A percentile compares a stretch with the other conserved stretches of the same genome.
Evolutionary conservation across 2,329 filamentous ascomycete species (phyloP).

Genomic region (Colletotrichum endophyticum): DNA sequence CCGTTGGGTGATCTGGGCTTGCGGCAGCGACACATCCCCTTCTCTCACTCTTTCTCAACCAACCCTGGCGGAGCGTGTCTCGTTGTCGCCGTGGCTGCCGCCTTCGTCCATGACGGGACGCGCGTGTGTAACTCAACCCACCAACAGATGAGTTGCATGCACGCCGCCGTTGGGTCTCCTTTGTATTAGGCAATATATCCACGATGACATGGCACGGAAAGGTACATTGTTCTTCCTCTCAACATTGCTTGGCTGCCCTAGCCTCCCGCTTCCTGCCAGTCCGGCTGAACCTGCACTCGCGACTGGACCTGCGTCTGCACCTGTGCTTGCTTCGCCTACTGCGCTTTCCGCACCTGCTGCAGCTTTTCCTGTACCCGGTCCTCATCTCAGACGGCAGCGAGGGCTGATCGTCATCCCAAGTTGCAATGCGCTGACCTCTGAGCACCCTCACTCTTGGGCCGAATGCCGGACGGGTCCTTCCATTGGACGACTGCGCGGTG

Average conservation of each 20-base stretch:
- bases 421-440: neutral
- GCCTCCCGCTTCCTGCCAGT: neutral
- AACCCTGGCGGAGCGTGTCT: neutral
- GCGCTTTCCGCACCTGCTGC: neutral
- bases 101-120: neutral
- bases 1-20: neutral
- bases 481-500: neutral
- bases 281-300: neutral
- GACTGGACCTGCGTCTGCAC: neutral
- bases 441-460: neutral
- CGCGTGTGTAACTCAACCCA: neutral
- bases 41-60: neutral
- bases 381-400: conserved; percentile 2
- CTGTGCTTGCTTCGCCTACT: neutral
- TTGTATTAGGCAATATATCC: neutral
- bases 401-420: conserved; percentile 2
- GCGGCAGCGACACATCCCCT: neutral
- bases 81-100: neutral
- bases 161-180: neutral
- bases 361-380: conserved; percentile 6
- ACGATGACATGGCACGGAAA: conserved; percentile 5
- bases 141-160: neutral
- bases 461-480: neutral
- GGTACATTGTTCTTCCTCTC: neutral
- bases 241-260: neutral